Percentiles rank a stretch among this genome's conserved stretches.
These are phyloP conservation scores for Maudiozyma humilis DNA, from an alignment of 1,139 yeast species.

Conservation along the genomic window DNA sequence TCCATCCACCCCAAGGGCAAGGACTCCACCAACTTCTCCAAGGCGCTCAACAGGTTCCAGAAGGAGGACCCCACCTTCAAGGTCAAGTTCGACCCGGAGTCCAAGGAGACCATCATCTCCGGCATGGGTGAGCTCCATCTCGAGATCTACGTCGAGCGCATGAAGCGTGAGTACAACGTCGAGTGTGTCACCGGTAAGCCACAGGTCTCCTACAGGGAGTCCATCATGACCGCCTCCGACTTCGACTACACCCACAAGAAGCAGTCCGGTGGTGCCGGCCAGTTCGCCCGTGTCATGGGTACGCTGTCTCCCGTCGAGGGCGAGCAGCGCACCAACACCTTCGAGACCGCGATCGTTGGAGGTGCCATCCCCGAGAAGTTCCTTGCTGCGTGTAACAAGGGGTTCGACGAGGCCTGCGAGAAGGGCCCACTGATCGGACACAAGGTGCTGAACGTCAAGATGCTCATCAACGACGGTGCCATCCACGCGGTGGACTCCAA, in stretches of 20 bases:
- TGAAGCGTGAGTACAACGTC: slow-evolving; percentile 93
- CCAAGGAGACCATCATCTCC: slow-evolving; percentile 90
- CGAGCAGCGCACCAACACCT: slow-evolving; percentile 46
- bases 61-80: slow-evolving; percentile 98
- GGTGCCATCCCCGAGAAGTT: slow-evolving; percentile 96
- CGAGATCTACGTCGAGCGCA: slow-evolving; percentile 95
- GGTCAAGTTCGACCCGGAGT: slow-evolving; percentile 81
- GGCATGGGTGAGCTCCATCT: slow-evolving; percentile 98
- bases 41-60: slow-evolving; percentile 94
- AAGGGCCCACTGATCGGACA: slow-evolving; percentile 97
- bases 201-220: slow-evolving; percentile 95
- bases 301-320: slow-evolving; percentile 58
- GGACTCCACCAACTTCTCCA: slow-evolving; percentile 76
- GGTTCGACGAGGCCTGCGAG: slow-evolving; percentile 89
- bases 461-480: slow-evolving; percentile 95
- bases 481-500: slow-evolving; percentile 96
- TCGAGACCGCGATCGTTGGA: slow-evolving; percentile 85
- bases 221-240: slow-evolving; percentile 63
- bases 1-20: slow-evolving; percentile 83
- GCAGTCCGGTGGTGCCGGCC: slow-evolving; percentile 99
- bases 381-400: slow-evolving; percentile 89
- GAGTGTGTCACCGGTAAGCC: slow-evolving; percentile 96
- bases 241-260: slow-evolving; percentile 95
- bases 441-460: slow-evolving; percentile 81
- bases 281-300: slow-evolving; percentile 95